These are phyloP conservation scores for Coniochaeta sp. DNA, from an alignment of 2,329 filamentous ascomycete genomes.

Conservation along the genomic window DNA sequence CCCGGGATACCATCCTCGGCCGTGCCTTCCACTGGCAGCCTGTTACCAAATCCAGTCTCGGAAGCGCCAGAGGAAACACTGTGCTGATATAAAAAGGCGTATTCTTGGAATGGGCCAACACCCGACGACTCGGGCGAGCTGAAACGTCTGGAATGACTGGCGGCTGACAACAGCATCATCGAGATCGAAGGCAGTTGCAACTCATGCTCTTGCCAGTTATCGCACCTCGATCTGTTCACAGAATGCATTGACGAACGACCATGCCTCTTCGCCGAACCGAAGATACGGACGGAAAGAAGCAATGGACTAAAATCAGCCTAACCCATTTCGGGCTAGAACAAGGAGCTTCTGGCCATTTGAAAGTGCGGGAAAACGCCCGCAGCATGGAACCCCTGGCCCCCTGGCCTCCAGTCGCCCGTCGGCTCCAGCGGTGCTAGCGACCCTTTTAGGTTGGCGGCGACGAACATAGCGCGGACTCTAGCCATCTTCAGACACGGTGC, in stretches of 20 bases:
- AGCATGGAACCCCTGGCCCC: no score
- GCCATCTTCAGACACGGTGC: background rate
- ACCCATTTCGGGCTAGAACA: background rate
- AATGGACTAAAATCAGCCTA: background rate
- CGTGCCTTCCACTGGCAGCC: no score
- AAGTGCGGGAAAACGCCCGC: no score
- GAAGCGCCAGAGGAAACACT: background rate
- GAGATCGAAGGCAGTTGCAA: no score
- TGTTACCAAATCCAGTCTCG: no score
- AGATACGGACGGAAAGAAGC: background rate
- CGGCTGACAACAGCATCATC: no score
- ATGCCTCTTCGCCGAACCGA: no score
- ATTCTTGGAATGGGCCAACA: no score
- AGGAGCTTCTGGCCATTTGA: background rate
- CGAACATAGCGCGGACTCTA: background rate
- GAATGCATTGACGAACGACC: background rate
- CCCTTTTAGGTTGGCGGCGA: background rate
- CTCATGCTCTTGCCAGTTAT: no score
- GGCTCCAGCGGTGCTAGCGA: background rate
- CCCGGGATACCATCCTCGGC: background rate
- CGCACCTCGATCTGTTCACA: background rate
- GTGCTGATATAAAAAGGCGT: background rate
- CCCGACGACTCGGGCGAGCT: no score
- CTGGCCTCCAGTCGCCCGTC: no score
- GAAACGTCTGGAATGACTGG: no score